Conservation (phyloP, 2,329 filamentous ascomycete species). For the Verticillium alfalfae region DNA sequence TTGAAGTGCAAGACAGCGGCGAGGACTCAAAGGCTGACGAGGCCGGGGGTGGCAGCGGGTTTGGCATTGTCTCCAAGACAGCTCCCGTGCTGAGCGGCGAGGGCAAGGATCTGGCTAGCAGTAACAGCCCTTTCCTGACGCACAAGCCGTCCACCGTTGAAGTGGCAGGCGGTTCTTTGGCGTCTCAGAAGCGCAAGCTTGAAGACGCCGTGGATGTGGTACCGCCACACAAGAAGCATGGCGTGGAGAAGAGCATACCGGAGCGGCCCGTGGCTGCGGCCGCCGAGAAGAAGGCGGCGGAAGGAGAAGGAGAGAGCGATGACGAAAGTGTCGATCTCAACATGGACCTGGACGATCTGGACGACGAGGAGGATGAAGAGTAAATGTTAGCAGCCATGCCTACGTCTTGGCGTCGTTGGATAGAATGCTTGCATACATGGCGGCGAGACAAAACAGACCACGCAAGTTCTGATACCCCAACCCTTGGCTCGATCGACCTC, state of each 20-base stretch:
- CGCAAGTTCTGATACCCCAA: slow-evolving; percentile 7
- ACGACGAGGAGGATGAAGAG: slow-evolving; percentile 33
- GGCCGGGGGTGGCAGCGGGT: neutral
- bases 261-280: slow-evolving; percentile 3
- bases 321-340: slow-evolving; percentile 54
- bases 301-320: slow-evolving; percentile 37
- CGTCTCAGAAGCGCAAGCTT: slow-evolving; percentile 35
- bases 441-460: neutral
- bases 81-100: slow-evolving; percentile 4
- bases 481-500: neutral
- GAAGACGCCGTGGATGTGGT: slow-evolving; percentile 20
- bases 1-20: slow-evolving; percentile 27
- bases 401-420: neutral
- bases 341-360: slow-evolving; percentile 48
- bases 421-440: too few species aligned
- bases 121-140: slow-evolving; percentile 27
- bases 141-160: slow-evolving; percentile 11
- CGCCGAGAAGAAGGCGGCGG: slow-evolving; percentile 13
- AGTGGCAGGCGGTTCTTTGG: slow-evolving; percentile 9
- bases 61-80: neutral
- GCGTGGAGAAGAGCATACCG: slow-evolving; percentile 4
- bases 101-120: slow-evolving; percentile 8
- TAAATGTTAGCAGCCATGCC: slow-evolving; percentile 1
- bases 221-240: slow-evolving; percentile 15
- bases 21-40: slow-evolving; percentile 20